Conservation (phyloP, 345 rosid genomes). For the Pistacia vera region DNA sequence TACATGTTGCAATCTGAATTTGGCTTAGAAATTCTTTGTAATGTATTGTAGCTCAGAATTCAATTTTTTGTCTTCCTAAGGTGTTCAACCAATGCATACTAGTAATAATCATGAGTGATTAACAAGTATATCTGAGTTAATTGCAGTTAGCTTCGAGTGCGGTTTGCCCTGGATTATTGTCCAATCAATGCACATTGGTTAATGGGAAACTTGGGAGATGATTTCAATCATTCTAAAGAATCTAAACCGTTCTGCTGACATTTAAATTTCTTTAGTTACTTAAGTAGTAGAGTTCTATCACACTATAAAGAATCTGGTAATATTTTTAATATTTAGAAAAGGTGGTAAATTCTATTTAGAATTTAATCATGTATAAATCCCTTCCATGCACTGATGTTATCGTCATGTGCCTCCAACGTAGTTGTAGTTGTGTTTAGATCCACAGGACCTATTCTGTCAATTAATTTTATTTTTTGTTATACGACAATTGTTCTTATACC, state of each 20-base stretch:
- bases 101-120: slow-evolving; percentile 8
- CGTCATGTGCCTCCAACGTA: too few species aligned
- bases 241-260: background rate
- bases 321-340: background rate
- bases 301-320: too few species aligned
- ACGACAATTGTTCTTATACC: too few species aligned
- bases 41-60: slow-evolving; percentile 24
- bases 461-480: too few species aligned
- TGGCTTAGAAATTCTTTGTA: slow-evolving; percentile 28
- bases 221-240: too few species aligned
- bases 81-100: slow-evolving; percentile 2
- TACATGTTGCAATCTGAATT: slow-evolving; percentile 13
- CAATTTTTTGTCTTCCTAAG: background rate
- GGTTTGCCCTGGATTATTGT: background rate
- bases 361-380: too few species aligned
- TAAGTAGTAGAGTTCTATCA: background rate
- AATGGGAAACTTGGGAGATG: too few species aligned
- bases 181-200: too few species aligned
- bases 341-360: background rate
- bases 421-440: too few species aligned
- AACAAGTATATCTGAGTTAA: slow-evolving; percentile 5
- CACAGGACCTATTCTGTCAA: too few species aligned
- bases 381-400: too few species aligned
- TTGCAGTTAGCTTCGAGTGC: background rate
- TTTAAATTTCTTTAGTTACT: background rate